Evolutionary conservation across 495 filamentous ascomycete species (phyloP), one percentile per base, ranked within the genome.

Genomic region (Aspergillus funiculosus): DNA sequence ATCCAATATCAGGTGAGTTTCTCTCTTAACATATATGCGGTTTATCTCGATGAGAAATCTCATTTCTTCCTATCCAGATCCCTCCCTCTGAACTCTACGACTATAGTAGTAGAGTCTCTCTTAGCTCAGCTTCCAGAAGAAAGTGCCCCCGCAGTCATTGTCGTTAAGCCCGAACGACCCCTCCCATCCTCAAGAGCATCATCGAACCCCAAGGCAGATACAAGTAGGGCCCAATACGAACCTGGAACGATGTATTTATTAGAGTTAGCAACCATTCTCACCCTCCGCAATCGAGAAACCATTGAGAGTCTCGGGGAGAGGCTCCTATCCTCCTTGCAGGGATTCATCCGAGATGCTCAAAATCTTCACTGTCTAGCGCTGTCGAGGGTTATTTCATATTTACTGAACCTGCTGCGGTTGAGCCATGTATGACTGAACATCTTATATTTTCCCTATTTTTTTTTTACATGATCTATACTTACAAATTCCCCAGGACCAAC

Each of bases 111-210:
- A 7, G 72, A 80, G 48, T 75, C 86, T 4, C 71, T 97, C 9
- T 64, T 99, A 5, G 73, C 80, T n/a, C 80, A 92, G 52, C 69
- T 99, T 15, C 92, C 92, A 3, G 88, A 96, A 51, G 83, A 94
- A 39, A 79, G 81, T 39, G 81, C 81, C 9, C 83, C 88, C 5
- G 77, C 81, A 22, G 84, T 95, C 30, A 91, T 96, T 56, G 82
- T 83, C 10, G 85, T 95, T 5, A 95, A 95, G 64, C 72, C 86
- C 4, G 92, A 97, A 14, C 73, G 83, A 35, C 77, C 84, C 5
- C 62, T 78, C 17, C 60, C 68, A 13, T 42, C 43, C 2, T 70
- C 80, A 27, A 51, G 68, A 43, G 53, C 70, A 21, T 59, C 63
- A 25, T n/a, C n/a, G n/a, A 71, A 69, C 28, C 45, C 63, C 30